Evolutionary conservation across 2,329 filamentous ascomycete species (phyloP), one percentile per base, ranked within the genome.

Genomic region (Diaporthe longicolla): DNA sequence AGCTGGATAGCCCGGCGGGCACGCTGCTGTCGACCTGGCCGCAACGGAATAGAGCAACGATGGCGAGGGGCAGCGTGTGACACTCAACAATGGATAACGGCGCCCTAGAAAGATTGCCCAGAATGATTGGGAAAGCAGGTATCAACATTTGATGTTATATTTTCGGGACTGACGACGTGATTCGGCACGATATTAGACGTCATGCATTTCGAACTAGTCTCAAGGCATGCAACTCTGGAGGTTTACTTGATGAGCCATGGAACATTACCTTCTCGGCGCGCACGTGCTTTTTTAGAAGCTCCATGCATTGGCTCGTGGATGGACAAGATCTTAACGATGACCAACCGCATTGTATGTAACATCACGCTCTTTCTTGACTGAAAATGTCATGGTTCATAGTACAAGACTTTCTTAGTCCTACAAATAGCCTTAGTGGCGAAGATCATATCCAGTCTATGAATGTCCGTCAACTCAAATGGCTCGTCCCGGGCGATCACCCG

Each of bases 201-300:
- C 55, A 58, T 58, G 6, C 55, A 58, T 58, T 32, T 58, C 24
- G 21, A 58, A n/a, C 24, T 21, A 11, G 55, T 58, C 37, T 17
- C 19, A 58, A 35, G 32, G 19, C 26, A n/a, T 24, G 55, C 19
- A 24, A 58, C 19, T 15, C 9, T 40, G 37, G 3, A 13, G 32
- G 55, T 35, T 37, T 58, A 32, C 21, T 58, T 17, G 29, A 13
- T 2, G 9, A 32, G 17, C 13, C 8, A 32, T 32, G 54, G 15
- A 57, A 19, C 17, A n/a, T 7, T 4, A 19, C 4, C 21, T 57
- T n/a, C 9, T 57, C 54, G 11, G 8, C 17, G 19, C 19, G 54
- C 54, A 17, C 19, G 35, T 17, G 55, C 55, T 37, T 58, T 58
- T 26, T 58, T 58, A 58, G 55, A 58, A 58, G 55, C 55, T 58